Conservation (phyloP, 768 basidiomycete species). For the Agaricus blazei region DNA sequence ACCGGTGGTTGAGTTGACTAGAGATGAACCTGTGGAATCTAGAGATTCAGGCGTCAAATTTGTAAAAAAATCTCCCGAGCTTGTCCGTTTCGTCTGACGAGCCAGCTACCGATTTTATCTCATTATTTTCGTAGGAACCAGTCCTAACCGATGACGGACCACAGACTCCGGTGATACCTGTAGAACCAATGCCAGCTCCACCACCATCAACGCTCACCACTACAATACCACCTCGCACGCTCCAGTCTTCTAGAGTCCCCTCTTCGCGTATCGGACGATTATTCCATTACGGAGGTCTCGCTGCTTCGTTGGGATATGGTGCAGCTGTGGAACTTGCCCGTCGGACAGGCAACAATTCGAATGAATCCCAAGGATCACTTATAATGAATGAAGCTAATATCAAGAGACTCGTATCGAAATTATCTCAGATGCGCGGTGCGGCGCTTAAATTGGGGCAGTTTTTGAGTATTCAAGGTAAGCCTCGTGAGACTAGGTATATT, state of each 20-base stretch:
- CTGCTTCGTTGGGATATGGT: conserved; percentile 83
- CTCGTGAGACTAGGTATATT: neutral
- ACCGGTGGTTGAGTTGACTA: no score
- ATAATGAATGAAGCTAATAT: conserved; percentile 93
- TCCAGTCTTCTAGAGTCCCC: conserved; percentile 85
- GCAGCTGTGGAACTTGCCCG: conserved; percentile 85
- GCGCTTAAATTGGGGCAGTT: conserved; percentile 97
- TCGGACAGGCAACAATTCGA: conserved; percentile 44
- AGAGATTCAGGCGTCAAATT: no score
- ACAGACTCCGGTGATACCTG: neutral
- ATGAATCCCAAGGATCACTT: conserved; percentile 39
- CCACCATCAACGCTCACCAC: conserved; percentile 1
- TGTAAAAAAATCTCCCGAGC: no score
- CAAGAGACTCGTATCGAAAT: conserved; percentile 81
- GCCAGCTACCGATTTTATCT: no score
- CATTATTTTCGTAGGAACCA: no score
- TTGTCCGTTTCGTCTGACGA: no score
- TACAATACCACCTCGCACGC: conserved; percentile 30
- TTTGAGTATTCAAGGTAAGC: conserved; percentile 85
- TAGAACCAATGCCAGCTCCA: conserved; percentile 2
- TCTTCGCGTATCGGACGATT: conserved; percentile 84
- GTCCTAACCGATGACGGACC: no score
- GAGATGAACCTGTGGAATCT: no score
- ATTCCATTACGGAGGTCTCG: conserved; percentile 94
- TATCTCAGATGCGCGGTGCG: conserved; percentile 95